phyloP scores from a whole-genome alignment of 202 grass and related monocot species.

The Digitaria exilis region DNA sequence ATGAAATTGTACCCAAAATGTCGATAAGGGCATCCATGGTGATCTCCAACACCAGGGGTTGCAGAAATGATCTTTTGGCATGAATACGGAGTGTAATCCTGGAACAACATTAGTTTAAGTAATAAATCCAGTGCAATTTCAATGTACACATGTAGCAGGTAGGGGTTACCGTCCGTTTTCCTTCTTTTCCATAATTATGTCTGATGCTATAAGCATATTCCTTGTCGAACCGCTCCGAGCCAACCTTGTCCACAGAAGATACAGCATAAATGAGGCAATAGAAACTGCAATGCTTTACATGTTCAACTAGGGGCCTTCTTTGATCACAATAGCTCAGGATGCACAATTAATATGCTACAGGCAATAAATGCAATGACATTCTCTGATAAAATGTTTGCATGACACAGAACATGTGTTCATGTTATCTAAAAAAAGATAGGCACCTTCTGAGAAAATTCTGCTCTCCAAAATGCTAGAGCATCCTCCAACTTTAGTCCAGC shows the following conservation, averaged over 20 bases:
- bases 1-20: conserved; percentile 78
- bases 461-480: conserved; percentile 94
- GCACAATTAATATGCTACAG: neutral
- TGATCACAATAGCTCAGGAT: neutral
- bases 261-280: conserved; percentile 27
- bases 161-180: conserved; percentile 77
- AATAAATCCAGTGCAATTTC: conserved; percentile 19
- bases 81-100: conserved; percentile 98
- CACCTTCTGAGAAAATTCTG: conserved; percentile 98
- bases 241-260: conserved; percentile 61
- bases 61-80: conserved; percentile 95
- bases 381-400: conserved; percentile 20
- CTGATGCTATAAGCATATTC: conserved; percentile 92
- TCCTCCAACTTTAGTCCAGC: conserved; percentile 95
- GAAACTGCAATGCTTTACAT: conserved; percentile 15
- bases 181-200: conserved; percentile 98
- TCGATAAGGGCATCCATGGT: conserved; percentile 94
- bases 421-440: conserved; percentile 31
- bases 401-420: neutral
- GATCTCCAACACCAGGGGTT: conserved; percentile 90
- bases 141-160: neutral
- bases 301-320: conserved; percentile 13
- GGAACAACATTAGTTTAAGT: conserved; percentile 38
- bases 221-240: conserved; percentile 90
- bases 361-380: neutral